Percentiles rank a stretch among this genome's conserved stretches.
These are phyloP conservation scores for Leptographium flavum DNA, from an alignment of 2,329 filamentous ascomycete species.

Conservation along the genomic window DNA sequence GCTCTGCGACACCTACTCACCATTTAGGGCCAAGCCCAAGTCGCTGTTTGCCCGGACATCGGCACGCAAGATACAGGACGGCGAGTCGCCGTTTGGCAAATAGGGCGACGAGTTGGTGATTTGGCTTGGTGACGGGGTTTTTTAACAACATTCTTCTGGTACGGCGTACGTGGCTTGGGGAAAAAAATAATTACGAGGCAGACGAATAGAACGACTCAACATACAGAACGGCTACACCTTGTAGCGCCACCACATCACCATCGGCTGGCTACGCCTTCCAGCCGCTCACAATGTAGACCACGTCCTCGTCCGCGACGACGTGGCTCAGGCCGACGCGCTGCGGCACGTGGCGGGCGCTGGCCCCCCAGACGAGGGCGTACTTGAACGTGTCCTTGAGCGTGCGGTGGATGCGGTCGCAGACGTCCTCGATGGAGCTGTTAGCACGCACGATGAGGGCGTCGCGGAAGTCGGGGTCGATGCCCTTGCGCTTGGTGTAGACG, in stretches of 20 bases:
- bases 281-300: conserved; percentile 52
- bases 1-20: background rate
- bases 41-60: conserved; percentile 54
- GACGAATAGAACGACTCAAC: too few species aligned
- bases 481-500: conserved; percentile 95
- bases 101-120: background rate
- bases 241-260: background rate
- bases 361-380: conserved; percentile 95
- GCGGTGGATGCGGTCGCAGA: conserved; percentile 89
- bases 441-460: conserved; percentile 88
- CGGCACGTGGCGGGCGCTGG: conserved; percentile 85
- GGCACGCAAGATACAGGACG: conserved; percentile 41
- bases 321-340: conserved; percentile 84
- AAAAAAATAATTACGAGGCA: too few species aligned
- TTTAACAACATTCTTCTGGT: too few species aligned
- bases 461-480: conserved; percentile 71
- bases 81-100: conserved; percentile 28
- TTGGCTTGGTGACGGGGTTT: too few species aligned
- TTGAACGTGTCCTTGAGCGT: conserved; percentile 97
- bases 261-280: conserved; percentile 36
- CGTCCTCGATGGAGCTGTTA: conserved; percentile 85
- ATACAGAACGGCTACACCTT: too few species aligned
- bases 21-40: conserved; percentile 45
- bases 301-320: conserved; percentile 56
- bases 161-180: too few species aligned